These are phyloP conservation scores for Termitomyces sp. DNA, from an alignment of 768 basidiomycete genomes.

Conservation along the genomic window DNA sequence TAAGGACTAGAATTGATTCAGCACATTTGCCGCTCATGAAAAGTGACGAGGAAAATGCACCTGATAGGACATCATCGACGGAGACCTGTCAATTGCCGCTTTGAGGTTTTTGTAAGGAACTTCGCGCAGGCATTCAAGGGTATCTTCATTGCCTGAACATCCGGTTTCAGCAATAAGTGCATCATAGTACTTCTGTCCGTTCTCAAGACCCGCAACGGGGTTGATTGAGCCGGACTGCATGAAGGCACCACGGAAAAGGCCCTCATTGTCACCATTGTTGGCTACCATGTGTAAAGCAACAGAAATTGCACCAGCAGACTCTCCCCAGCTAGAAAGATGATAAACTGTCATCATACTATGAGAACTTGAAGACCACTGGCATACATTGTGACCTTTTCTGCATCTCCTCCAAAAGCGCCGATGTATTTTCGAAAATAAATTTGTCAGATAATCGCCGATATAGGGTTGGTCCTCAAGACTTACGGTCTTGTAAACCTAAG, in stretches of 20 bases:
- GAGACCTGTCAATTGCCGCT: too few relatives aligned
- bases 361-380: conserved; percentile 3
- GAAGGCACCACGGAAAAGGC: conserved; percentile 47
- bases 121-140: conserved; percentile 39
- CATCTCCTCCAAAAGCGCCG: conserved; percentile 56
- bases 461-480: too few relatives aligned
- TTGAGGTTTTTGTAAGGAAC: conserved; percentile 35
- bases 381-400: conserved; percentile 47
- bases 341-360: not conserved
- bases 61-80: conserved; percentile 39
- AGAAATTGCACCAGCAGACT: conserved; percentile 56
- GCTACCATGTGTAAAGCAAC: conserved; percentile 47
- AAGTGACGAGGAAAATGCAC: conserved; percentile 19
- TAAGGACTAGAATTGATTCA: conserved; percentile 27
- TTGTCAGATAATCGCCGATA: too few relatives aligned
- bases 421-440: conserved; percentile 64
- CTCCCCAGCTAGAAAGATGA: conserved; percentile 38
- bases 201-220: conserved; percentile 39
- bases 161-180: conserved; percentile 36
- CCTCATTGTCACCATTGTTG: conserved; percentile 40
- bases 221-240: conserved; percentile 50
- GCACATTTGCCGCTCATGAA: not conserved
- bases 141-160: conserved; percentile 36
- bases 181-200: conserved; percentile 46
- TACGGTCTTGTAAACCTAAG: conserved; percentile 58